phyloP scores from a whole-genome alignment of 2,329 filamentous ascomycete genomes.

The Penicillium sp. region DNA sequence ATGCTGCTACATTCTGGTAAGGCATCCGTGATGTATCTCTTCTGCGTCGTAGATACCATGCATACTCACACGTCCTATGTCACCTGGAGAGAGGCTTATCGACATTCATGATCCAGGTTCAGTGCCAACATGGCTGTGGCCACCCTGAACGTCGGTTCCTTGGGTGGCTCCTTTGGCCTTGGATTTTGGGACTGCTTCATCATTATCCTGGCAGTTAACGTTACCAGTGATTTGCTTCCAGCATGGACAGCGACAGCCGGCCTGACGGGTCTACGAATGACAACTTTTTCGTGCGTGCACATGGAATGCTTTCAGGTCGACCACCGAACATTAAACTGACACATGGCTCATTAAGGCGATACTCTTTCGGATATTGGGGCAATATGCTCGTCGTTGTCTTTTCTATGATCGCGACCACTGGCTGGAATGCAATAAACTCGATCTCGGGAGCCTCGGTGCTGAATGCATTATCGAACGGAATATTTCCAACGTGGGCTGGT shows the following conservation, averaged over 20 bases:
- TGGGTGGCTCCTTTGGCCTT: constrained; percentile 34
- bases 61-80: too few species aligned
- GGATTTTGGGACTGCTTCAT: constrained; percentile 40
- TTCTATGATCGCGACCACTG: constrained; percentile 39
- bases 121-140: constrained; percentile 41
- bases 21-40: not conserved
- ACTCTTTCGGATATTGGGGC: constrained; percentile 42
- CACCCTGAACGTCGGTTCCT: constrained; percentile 34
- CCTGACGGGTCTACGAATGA: constrained; percentile 38
- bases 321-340: not conserved
- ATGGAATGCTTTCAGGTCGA: not conserved
- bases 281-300: constrained; percentile 30
- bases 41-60: too few species aligned
- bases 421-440: constrained; percentile 42
- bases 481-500: constrained; percentile 37
- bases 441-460: constrained; percentile 39
- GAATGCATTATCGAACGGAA: constrained; percentile 37
- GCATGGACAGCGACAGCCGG: constrained; percentile 34
- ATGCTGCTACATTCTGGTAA: constrained; percentile 21
- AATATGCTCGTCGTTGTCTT: constrained; percentile 39
- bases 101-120: constrained; percentile 22
- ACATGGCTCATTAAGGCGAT: constrained; percentile 21
- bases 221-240: constrained; percentile 30
- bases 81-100: not conserved
- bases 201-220: constrained; percentile 36